These are phyloP conservation scores for Lactuca saligna DNA, from an alignment of 129 eudicot species.

Conservation along the genomic window DNA sequence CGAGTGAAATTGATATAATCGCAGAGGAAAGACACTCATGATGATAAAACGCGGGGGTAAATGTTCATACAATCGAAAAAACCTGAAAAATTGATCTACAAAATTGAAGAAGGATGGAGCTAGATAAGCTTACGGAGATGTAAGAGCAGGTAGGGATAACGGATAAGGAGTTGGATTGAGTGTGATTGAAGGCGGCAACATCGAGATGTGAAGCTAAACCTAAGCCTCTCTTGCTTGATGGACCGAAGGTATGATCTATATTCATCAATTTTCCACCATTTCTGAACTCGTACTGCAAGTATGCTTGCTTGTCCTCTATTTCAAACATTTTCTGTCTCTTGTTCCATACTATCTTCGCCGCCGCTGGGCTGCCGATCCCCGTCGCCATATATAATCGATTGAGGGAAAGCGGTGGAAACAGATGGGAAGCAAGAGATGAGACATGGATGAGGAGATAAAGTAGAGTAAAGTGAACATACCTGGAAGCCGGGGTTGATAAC, in stretches of 20 bases:
- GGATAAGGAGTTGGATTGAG: conserved; percentile 52
- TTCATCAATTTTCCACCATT: conserved; percentile 62
- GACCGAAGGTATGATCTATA: conserved; percentile 76
- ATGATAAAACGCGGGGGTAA: conserved; percentile 1
- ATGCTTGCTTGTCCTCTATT: conserved; percentile 75
- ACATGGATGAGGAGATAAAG: too few species aligned
- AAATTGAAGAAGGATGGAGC: conserved; percentile 2
- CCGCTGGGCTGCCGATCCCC: too few species aligned
- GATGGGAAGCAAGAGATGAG: too few species aligned
- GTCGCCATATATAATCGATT: too few species aligned
- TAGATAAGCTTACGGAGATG: conserved; percentile 59
- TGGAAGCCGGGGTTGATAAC: too few species aligned
- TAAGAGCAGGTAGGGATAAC: conserved; percentile 81
- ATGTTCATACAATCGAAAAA: background rate
- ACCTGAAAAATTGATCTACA: conserved; percentile 5
- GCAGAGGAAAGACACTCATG: too few species aligned
- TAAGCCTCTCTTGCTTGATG: conserved; percentile 66
- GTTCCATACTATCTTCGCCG: conserved; percentile 69
- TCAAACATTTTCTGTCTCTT: conserved; percentile 52
- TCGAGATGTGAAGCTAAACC: conserved; percentile 83
- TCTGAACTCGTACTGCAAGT: conserved; percentile 48
- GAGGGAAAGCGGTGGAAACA: too few species aligned
- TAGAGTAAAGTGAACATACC: too few species aligned
- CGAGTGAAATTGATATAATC: background rate
- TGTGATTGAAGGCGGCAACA: conserved; percentile 71